These are phyloP conservation scores for Cyberlindnera xylosilytica DNA, from an alignment of 805 yeast species.

Conservation along the genomic window DNA sequence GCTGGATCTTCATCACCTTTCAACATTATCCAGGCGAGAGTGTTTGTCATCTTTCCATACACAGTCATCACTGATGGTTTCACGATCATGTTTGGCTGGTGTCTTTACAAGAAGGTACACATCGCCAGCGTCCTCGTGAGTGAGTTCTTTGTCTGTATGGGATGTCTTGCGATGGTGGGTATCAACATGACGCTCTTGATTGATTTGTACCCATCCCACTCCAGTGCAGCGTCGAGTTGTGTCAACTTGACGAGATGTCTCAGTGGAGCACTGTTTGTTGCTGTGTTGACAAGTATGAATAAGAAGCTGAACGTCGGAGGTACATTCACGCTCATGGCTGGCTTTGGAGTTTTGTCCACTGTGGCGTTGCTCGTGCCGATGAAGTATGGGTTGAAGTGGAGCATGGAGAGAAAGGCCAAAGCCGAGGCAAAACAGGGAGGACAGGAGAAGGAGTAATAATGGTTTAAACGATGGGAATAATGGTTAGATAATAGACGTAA, in stretches of 20 bases:
- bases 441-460: background rate
- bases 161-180: slow-evolving; percentile 57
- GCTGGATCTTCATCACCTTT: slow-evolving; percentile 34
- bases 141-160: slow-evolving; percentile 53
- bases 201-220: slow-evolving; percentile 67
- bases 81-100: slow-evolving; percentile 69
- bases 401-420: slow-evolving; percentile 21
- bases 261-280: slow-evolving; percentile 68
- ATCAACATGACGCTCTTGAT: slow-evolving; percentile 64
- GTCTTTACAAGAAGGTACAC: slow-evolving; percentile 39
- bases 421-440: background rate
- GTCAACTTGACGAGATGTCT: slow-evolving; percentile 71
- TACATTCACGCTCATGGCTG: slow-evolving; percentile 69
- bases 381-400: slow-evolving; percentile 31
- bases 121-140: slow-evolving; percentile 37
- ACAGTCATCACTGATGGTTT: slow-evolving; percentile 37
- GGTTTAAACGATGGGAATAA: no score
- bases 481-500: background rate
- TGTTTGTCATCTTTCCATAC: slow-evolving; percentile 46
- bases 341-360: slow-evolving; percentile 34
- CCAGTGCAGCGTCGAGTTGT: slow-evolving; percentile 74
- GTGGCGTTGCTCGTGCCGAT: slow-evolving; percentile 27
- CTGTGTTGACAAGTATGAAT: slow-evolving; percentile 62
- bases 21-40: slow-evolving; percentile 53
- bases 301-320: slow-evolving; percentile 65